These are phyloP conservation scores for Trametes cinnabarina DNA, from an alignment of 768 basidiomycete genomes.

Conservation along the genomic window DNA sequence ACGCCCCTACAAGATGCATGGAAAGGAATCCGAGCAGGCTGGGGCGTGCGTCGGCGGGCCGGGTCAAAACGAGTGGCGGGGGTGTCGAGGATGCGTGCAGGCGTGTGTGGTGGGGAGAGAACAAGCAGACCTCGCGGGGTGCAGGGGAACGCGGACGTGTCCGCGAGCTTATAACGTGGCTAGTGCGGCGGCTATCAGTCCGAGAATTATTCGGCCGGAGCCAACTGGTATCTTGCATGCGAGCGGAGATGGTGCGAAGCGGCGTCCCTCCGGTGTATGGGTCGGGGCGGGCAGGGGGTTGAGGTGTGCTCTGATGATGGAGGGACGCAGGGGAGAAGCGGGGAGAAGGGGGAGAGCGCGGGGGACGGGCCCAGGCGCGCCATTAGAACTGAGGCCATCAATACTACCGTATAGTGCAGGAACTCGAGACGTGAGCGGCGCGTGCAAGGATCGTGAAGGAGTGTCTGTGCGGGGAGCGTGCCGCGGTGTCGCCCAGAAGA, in stretches of 20 bases:
- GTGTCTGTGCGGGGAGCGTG: background rate
- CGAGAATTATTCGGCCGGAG: background rate
- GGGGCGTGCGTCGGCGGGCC: too few relatives aligned
- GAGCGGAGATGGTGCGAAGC: background rate
- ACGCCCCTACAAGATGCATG: background rate
- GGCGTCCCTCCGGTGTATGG: background rate
- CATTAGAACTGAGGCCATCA: slow-evolving; percentile 1
- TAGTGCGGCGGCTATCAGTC: background rate
- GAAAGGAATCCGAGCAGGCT: too few relatives aligned
- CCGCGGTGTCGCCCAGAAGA: background rate
- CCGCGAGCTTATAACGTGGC: background rate
- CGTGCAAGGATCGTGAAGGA: slow-evolving; percentile 11
- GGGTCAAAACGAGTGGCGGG: too few relatives aligned
- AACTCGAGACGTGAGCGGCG: slow-evolving; percentile 1
- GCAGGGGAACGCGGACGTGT: too few relatives aligned
- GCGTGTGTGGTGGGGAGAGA: background rate
- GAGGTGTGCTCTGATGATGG: background rate
- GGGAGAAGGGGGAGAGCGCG: background rate
- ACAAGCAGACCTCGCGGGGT: too few relatives aligned
- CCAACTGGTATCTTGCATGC: slow-evolving; percentile 3
- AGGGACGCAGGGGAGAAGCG: background rate
- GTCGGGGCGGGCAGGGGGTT: background rate
- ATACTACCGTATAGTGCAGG: slow-evolving; percentile 3
- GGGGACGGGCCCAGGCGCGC: background rate
- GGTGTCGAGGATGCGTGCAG: too few relatives aligned